phyloP scores from a whole-genome alignment of 1,139 yeast species.

The Meyerozyma sp. region DNA sequence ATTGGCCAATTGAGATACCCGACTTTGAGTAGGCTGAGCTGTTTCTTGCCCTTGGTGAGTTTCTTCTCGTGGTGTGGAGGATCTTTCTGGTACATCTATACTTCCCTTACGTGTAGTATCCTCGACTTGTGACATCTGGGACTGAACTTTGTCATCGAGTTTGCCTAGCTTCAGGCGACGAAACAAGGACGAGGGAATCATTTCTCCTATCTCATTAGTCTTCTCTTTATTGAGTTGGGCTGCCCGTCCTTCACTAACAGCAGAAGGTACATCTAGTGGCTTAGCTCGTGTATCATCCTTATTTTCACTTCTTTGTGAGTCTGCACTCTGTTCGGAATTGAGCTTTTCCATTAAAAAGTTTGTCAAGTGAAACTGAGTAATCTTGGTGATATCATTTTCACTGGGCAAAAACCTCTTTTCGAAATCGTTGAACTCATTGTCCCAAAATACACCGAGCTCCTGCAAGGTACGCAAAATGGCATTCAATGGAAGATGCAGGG shows the following conservation, averaged over 20 bases:
- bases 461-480: conserved; percentile 67
- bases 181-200: conserved; percentile 20
- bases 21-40: conserved; percentile 12
- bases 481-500: conserved; percentile 68
- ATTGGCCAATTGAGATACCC: conserved; percentile 60
- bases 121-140: too few species aligned
- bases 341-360: conserved; percentile 60
- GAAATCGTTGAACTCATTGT: conserved; percentile 75
- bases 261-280: background rate
- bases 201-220: conserved; percentile 14
- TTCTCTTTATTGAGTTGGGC: background rate
- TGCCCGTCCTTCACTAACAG: background rate
- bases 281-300: background rate
- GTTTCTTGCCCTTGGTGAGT: background rate
- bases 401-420: conserved; percentile 78
- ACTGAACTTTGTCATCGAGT: conserved; percentile 23
- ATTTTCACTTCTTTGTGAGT: conserved; percentile 6
- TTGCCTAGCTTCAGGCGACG: conserved; percentile 18
- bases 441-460: conserved; percentile 85
- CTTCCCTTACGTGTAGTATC: too few species aligned
- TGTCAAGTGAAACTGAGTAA: conserved; percentile 83
- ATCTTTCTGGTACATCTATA: too few species aligned
- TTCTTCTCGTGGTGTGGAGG: conserved; percentile 6
- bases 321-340: conserved; percentile 19
- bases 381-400: conserved; percentile 87